Evolutionary conservation across 2,329 filamentous ascomycete genomes (phyloP), one percentile per base, ranked within the genome.

Genomic region (Nigrospora sphaerica): DNA sequence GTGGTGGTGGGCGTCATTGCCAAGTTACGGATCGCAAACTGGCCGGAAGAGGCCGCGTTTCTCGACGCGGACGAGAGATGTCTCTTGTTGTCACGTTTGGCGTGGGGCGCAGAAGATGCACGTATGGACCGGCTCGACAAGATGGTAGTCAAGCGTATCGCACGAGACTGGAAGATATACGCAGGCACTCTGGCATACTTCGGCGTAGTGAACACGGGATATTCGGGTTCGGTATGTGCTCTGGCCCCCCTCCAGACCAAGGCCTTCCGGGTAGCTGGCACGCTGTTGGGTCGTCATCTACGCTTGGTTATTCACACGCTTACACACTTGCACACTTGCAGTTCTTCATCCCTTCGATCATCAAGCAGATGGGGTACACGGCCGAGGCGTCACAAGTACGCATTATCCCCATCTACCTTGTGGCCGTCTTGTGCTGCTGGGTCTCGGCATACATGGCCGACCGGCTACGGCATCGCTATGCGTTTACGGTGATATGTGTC

Each of bases 11-110:
- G 63, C 1, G 43, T 66, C 45, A 48, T 55, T 16, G 57, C 62
- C 9, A 62, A 64, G 48, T 70, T 68, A 56, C 60, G 75, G 48
- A 71, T 78, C 14, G 68, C 67, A 31, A 76, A 79, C 56, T 75
- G 70, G 53, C 74, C 74, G 0, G 61, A 65, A 14, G 66, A 62
- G 16, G 68, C 70, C 32, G 63, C 61, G 4, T 77, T 74, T 59
- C 63, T 78, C 13, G 67, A 59, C 4, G 52, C 62, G 2, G 55
- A 66, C 2, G 71, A 77, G 51, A 67, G 62, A 23, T 47, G 50
- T 4, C 61, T 64, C 28, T 52, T 69, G 4, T 50, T 56, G 28
- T 51, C 52, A 12, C 60, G 66, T 11, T 50, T 70, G 9, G 52
- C 57, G 18, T 59, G 61, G 37, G 60, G 60, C 38, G 19, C 46